A percentile compares a stretch with the other conserved stretches of the same genome.
phyloP scores from a whole-genome alignment of 140 eudicot genomes.

The Bidens hawaiensis region DNA sequence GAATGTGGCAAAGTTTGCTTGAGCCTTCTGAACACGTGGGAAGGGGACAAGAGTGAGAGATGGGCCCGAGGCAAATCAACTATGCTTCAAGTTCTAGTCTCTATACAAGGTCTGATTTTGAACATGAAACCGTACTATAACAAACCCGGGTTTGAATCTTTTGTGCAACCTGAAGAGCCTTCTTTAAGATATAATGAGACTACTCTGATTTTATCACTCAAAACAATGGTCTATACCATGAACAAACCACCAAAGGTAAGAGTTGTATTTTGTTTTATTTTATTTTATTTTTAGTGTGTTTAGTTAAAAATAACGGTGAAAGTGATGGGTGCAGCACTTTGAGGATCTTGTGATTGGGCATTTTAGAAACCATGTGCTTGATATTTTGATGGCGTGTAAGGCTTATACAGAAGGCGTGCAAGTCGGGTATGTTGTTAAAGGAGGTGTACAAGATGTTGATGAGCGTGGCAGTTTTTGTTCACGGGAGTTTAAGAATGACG shows the following conservation, averaged over 20 bases:
- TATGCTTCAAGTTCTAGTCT: constrained; percentile 71
- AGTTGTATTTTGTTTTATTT: too few species aligned
- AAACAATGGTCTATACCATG: too few species aligned
- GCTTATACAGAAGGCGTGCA: too few species aligned
- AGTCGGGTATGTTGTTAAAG: constrained; percentile 38
- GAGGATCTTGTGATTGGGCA: too few species aligned
- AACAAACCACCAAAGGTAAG: too few species aligned
- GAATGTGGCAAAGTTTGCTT: constrained; percentile 67
- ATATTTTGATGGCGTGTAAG: too few species aligned
- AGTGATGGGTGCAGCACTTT: too few species aligned
- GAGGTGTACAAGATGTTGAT: constrained; percentile 34
- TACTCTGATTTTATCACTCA: constrained; percentile 6
- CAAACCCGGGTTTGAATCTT: constrained; percentile 51
- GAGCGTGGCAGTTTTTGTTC: too few species aligned
- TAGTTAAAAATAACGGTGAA: too few species aligned
- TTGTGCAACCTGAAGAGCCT: constrained; percentile 27
- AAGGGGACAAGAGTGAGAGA: constrained; percentile 51
- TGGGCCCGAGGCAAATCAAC: constrained; percentile 68
- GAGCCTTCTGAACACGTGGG: constrained; percentile 78
- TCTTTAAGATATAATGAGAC: constrained; percentile 56
- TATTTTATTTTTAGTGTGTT: too few species aligned
- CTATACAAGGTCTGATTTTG: constrained; percentile 74
- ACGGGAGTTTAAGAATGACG: too few species aligned
- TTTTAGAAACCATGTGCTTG: too few species aligned
- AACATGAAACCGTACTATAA: constrained; percentile 71